phyloP scores from a whole-genome alignment of 306 rosid genomes.

The Biancaea sappan region DNA sequence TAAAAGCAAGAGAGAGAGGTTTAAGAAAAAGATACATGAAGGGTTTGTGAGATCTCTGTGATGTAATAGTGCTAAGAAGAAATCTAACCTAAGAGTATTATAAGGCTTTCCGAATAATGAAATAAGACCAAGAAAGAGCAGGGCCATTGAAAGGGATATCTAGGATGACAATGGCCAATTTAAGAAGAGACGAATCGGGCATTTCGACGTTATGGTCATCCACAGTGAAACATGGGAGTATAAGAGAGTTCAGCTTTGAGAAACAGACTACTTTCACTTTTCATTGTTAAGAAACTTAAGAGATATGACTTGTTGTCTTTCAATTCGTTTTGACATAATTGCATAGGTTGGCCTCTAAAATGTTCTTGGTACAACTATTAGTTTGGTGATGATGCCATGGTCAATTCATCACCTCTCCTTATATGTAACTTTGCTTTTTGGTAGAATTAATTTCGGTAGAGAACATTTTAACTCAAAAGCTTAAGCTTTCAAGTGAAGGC shows the following conservation, averaged over 20 bases:
- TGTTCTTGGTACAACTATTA: neutral
- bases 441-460: neutral
- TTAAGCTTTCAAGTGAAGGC: neutral
- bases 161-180: too few species aligned
- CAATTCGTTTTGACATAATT: neutral
- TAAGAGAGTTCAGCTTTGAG: neutral
- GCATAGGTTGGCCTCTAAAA: neutral
- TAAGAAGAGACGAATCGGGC: too few species aligned
- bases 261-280: neutral
- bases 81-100: neutral
- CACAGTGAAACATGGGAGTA: neutral
- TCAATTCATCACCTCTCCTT: neutral
- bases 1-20: neutral
- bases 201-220: neutral
- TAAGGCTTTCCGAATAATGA: neutral
- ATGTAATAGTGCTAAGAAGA: neutral
- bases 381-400: neutral
- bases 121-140: neutral
- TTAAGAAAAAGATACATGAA: neutral
- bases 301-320: neutral
- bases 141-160: neutral
- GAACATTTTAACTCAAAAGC: neutral
- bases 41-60: neutral
- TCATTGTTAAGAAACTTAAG: neutral
- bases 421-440: neutral